Evolutionary conservation across 106 monocot genomes (phyloP).

Genomic region (Ottelia alismoides): DNA sequence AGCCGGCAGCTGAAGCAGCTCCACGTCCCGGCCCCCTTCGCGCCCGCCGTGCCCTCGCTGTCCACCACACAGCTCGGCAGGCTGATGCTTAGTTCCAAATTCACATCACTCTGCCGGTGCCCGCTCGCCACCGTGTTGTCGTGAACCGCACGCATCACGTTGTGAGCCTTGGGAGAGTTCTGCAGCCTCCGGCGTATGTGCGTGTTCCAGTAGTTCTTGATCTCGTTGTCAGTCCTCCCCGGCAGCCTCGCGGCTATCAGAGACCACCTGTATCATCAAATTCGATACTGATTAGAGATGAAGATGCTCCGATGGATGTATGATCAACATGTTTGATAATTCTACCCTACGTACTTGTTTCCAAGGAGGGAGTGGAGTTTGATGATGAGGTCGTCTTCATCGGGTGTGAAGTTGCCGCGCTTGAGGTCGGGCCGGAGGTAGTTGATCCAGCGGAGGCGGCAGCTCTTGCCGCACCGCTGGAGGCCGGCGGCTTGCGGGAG

Average conservation of each 20-base stretch:
- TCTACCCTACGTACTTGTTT: slow-evolving; percentile 21
- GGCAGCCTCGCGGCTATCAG: slow-evolving; percentile 35
- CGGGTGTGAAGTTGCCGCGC: slow-evolving; percentile 29
- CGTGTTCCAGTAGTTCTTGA: no score
- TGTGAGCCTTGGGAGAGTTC: slow-evolving; percentile 5
- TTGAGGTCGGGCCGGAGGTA: slow-evolving; percentile 35
- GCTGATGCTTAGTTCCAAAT: not conserved
- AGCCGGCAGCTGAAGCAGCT: slow-evolving; percentile 28
- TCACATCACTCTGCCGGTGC: not conserved
- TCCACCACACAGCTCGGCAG: not conserved
- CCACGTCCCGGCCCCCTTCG: slow-evolving; percentile 2
- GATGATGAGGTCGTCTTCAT: slow-evolving; percentile 33
- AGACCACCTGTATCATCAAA: slow-evolving; percentile 26
- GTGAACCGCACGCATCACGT: slow-evolving; percentile 3
- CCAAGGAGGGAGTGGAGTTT: no score
- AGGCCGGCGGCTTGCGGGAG: no score
- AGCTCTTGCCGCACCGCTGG: slow-evolving; percentile 28
- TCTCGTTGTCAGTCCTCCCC: no score
- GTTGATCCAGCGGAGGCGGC: slow-evolving; percentile 26
- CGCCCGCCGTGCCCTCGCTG: slow-evolving; percentile 7
- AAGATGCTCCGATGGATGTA: not conserved
- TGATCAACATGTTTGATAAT: not conserved
- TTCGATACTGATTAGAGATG: slow-evolving; percentile 18
- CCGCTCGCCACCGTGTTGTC: not conserved
- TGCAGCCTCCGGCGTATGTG: slow-evolving; percentile 30